These are phyloP conservation scores for Conringia planisiliqua DNA, from an alignment of 345 rosid genomes.

Conservation along the genomic window DNA sequence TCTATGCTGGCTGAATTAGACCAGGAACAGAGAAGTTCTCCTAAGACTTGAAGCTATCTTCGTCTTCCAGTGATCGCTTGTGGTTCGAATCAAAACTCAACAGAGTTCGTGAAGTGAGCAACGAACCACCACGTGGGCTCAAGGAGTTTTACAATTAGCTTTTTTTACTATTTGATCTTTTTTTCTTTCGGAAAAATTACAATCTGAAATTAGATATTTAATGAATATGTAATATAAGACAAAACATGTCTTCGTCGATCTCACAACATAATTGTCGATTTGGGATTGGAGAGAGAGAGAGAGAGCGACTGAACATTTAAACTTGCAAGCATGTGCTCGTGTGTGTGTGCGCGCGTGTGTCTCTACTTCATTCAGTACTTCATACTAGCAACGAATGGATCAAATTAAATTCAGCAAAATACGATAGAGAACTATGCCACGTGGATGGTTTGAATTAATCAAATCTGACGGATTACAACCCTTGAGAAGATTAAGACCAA, in stretches of 20 bases:
- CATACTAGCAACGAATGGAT: slow-evolving; percentile 12
- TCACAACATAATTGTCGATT: slow-evolving; percentile 14
- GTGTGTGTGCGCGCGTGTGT: slow-evolving; percentile 1
- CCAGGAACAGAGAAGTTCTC: neutral
- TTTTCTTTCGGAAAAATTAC: neutral
- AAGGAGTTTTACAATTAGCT: neutral
- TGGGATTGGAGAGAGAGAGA: slow-evolving; percentile 18
- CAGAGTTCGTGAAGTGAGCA: neutral
- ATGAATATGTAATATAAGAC: neutral
- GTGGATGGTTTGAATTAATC: neutral
- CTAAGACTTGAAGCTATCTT: neutral
- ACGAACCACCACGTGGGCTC: neutral
- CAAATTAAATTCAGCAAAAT: neutral
- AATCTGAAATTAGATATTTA: neutral
- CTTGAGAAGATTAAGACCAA: neutral
- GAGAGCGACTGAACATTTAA: slow-evolving; percentile 12
- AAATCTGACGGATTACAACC: neutral
- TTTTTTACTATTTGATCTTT: neutral
- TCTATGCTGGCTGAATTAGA: neutral
- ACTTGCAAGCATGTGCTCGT: slow-evolving; percentile 25
- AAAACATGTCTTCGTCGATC: slow-evolving; percentile 14
- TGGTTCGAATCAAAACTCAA: neutral
- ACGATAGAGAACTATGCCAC: neutral
- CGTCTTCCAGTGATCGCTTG: neutral
- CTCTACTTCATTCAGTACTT: slow-evolving; percentile 6